A percentile compares a stretch with the other conserved stretches of the same genome.
phyloP scores from a whole-genome alignment of 2,329 filamentous ascomycete species.

The Scytalidium sp. region DNA sequence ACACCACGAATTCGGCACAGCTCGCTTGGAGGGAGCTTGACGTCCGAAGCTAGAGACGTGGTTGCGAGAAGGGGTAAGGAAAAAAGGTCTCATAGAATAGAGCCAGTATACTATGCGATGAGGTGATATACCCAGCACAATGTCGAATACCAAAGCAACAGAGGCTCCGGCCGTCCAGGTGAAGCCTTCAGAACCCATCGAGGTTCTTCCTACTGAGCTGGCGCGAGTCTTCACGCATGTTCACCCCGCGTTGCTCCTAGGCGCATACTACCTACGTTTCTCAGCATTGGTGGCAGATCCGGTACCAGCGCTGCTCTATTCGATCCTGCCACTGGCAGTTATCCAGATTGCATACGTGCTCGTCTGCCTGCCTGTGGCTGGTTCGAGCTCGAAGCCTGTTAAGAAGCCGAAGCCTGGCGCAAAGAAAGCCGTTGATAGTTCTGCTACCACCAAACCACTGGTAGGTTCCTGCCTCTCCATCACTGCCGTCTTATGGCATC shows the following conservation, averaged over 20 bases:
- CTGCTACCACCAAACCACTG: constrained; percentile 11
- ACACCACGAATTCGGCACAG: neutral
- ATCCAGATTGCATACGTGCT: constrained; percentile 64
- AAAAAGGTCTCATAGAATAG: neutral
- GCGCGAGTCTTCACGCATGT: constrained; percentile 58
- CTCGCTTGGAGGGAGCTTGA: neutral
- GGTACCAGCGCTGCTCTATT: constrained; percentile 55
- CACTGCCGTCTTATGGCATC: too few species aligned
- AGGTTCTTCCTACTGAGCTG: constrained; percentile 27
- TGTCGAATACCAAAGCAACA: constrained; percentile 5
- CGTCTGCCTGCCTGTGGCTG: constrained; percentile 62
- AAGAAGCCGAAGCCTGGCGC: constrained; percentile 52
- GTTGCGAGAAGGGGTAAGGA: neutral
- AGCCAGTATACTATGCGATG: neutral
- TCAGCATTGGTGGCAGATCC: constrained; percentile 67
- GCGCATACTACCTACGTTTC: constrained; percentile 63
- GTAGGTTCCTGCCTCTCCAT: too few species aligned
- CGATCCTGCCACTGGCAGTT: constrained; percentile 59
- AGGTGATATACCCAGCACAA: constrained; percentile 17
- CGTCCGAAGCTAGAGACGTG: neutral
- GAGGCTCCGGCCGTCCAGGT: constrained; percentile 2
- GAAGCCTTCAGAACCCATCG: constrained; percentile 24
- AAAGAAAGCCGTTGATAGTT: constrained; percentile 45
- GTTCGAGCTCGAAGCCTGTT: constrained; percentile 34
- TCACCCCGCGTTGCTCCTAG: constrained; percentile 66